These are phyloP conservation scores for Tulasnella sp. DNA, from an alignment of 768 basidiomycete genomes.

Conservation along the genomic window DNA sequence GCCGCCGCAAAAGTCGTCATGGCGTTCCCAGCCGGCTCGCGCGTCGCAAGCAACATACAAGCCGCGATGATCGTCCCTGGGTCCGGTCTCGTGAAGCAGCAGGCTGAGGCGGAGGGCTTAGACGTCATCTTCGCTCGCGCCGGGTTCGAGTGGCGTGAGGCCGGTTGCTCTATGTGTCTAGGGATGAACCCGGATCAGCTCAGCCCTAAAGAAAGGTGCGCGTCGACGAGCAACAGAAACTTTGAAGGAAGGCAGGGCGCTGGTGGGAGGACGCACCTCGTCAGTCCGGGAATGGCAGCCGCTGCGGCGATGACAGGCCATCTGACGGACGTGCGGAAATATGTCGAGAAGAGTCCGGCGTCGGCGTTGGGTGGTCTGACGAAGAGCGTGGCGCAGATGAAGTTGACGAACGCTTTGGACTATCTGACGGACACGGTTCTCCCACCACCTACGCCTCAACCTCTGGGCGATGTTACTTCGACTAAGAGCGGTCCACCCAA, in stretches of 20 bases:
- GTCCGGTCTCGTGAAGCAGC: conserved; percentile 80
- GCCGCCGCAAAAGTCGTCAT: conserved; percentile 71
- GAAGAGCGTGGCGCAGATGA: conserved; percentile 41
- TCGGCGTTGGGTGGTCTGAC: conserved; percentile 34
- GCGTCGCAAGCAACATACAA: conserved; percentile 59
- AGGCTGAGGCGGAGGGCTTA: conserved; percentile 82
- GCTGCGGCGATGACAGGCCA: conserved; percentile 81
- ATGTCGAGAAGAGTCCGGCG: conserved; percentile 22
- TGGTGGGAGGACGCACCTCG: conserved; percentile 78
- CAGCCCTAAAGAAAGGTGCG: conserved; percentile 68
- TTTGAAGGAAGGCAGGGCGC: conserved; percentile 84
- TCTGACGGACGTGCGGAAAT: conserved; percentile 73
- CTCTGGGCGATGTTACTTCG: conserved; percentile 22
- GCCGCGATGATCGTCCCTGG: conserved; percentile 90
- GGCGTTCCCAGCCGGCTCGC: conserved; percentile 56
- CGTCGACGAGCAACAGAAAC: conserved; percentile 87
- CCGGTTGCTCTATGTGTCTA: conserved; percentile 92
- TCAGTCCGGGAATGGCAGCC: conserved; percentile 87
- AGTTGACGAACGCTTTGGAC: conserved; percentile 57
- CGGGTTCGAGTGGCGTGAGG: conserved; percentile 92
- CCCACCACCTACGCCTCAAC: conserved; percentile 41
- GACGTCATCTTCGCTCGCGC: conserved; percentile 79
- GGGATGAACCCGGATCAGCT: conserved; percentile 95
- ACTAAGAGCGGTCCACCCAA: conserved; percentile 23
- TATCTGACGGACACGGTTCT: conserved; percentile 63